Evolutionary conservation across 139 green algal species (phyloP).

Genomic region (Eudorina sp.): DNA sequence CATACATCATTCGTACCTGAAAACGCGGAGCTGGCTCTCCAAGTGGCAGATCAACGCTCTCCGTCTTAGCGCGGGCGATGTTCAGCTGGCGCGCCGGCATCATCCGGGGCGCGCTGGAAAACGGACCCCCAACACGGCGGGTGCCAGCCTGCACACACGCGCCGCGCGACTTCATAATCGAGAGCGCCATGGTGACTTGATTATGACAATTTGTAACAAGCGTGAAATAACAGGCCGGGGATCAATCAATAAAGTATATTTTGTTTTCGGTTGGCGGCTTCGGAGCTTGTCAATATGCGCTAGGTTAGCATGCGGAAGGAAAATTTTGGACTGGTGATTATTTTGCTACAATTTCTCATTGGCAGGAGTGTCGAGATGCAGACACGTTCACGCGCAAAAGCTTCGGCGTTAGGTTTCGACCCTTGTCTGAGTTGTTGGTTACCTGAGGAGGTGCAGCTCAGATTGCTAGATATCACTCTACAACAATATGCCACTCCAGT

Average conservation of each 20-base stretch:
- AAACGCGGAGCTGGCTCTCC: constrained; percentile 23
- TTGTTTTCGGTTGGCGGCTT: no score
- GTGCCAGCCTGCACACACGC: neutral
- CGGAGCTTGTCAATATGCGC: no score
- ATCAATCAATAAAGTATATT: no score
- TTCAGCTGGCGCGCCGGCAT: neutral
- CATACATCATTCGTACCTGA: no score
- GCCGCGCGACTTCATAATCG: neutral
- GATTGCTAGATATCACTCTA: neutral
- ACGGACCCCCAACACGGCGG: neutral
- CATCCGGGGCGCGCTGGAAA: neutral
- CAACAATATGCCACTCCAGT: neutral
- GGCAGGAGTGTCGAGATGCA: neutral
- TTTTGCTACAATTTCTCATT: no score
- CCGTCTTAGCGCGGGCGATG: constrained; percentile 8
- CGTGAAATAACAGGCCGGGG: no score
- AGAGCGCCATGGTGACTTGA: neutral
- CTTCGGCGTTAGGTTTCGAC: neutral
- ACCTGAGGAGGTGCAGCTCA: neutral
- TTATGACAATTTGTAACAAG: no score
- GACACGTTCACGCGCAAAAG: neutral
- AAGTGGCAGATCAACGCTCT: constrained; percentile 20
- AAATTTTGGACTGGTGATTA: no score
- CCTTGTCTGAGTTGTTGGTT: neutral
- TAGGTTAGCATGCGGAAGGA: no score